A percentile compares a stretch with the other conserved stretches of the same genome.
These are phyloP conservation scores for Mycena vitilis DNA, from an alignment of 768 basidiomycete species.

Conservation along the genomic window DNA sequence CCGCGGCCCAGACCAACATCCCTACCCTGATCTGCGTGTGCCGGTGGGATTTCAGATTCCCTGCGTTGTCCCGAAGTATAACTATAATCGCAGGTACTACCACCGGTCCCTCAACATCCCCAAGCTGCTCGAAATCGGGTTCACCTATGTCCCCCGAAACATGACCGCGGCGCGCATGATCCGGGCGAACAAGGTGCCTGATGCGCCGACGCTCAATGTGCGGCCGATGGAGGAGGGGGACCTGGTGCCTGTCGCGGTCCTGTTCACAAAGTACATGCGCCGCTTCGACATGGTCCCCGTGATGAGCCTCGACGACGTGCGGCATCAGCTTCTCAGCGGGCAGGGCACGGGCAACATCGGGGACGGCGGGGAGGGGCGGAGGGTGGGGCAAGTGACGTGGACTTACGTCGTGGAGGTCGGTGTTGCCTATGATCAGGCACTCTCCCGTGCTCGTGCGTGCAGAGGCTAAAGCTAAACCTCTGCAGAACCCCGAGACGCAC, in stretches of 20 bases:
- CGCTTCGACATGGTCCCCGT: slow-evolving; percentile 87
- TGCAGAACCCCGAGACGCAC: slow-evolving; percentile 82
- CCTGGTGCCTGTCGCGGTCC: slow-evolving; percentile 71
- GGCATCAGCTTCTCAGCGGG: slow-evolving; percentile 91
- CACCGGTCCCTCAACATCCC: slow-evolving; percentile 93
- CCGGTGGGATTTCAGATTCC: slow-evolving; percentile 54
- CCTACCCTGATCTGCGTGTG: slow-evolving; percentile 94
- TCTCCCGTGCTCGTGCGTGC: neutral
- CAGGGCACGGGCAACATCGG: slow-evolving; percentile 68
- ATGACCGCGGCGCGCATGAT: slow-evolving; percentile 95
- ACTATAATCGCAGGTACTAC: slow-evolving; percentile 71
- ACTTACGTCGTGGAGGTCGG: slow-evolving; percentile 93
- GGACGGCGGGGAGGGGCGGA: slow-evolving; percentile 62
- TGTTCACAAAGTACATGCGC: slow-evolving; percentile 83
- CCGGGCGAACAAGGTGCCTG: slow-evolving; percentile 75
- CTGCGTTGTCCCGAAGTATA: slow-evolving; percentile 12
- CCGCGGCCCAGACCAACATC: slow-evolving; percentile 77
- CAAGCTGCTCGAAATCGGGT: slow-evolving; percentile 91
- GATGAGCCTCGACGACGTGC: slow-evolving; percentile 80
- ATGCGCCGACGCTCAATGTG: slow-evolving; percentile 69
- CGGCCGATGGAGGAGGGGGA: slow-evolving; percentile 92
- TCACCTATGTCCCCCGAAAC: slow-evolving; percentile 85
- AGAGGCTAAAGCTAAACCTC: slow-evolving; percentile 18
- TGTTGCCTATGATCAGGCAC: slow-evolving; percentile 7
- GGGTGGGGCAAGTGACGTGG: slow-evolving; percentile 92